Evolutionary conservation across 1,139 yeast species (phyloP).

Genomic region (Saccharomyces pastorianus): DNA sequence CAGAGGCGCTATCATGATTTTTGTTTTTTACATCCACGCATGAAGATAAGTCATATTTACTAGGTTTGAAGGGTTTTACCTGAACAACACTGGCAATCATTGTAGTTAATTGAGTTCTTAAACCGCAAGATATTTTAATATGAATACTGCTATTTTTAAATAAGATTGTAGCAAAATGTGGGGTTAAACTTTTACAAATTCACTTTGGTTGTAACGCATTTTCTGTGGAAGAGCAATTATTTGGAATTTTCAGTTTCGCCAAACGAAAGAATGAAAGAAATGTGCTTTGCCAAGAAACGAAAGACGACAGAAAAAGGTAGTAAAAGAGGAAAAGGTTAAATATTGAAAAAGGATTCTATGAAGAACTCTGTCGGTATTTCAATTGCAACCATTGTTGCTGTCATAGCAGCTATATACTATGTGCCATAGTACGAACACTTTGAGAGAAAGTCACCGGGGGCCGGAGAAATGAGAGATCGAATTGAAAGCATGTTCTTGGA

Average conservation of each 20-base stretch:
- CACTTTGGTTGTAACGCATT: neutral
- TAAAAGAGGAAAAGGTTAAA: neutral
- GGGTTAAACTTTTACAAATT: neutral
- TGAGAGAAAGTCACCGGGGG: neutral
- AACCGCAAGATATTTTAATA: neutral
- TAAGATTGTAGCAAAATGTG: neutral
- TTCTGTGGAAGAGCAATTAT: neutral
- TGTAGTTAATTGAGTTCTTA: neutral
- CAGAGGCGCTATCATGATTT: constrained; percentile 4
- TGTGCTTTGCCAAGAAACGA: neutral
- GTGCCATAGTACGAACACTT: neutral
- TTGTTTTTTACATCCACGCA: neutral
- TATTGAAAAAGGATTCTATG: neutral
- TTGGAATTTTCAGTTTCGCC: neutral
- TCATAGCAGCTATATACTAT: neutral
- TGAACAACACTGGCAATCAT: neutral
- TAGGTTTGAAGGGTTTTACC: neutral
- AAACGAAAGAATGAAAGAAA: neutral
- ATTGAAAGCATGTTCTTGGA: constrained; percentile 49
- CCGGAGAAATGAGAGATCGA: constrained; percentile 3
- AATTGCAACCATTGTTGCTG: neutral
- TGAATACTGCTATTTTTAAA: neutral
- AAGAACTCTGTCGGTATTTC: neutral
- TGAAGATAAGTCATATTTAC: neutral
- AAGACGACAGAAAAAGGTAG: neutral